A percentile compares a stretch with the other conserved stretches of the same genome.
These are phyloP conservation scores for Thozetella sp. DNA, from an alignment of 495 filamentous ascomycete species.

Conservation along the genomic window DNA sequence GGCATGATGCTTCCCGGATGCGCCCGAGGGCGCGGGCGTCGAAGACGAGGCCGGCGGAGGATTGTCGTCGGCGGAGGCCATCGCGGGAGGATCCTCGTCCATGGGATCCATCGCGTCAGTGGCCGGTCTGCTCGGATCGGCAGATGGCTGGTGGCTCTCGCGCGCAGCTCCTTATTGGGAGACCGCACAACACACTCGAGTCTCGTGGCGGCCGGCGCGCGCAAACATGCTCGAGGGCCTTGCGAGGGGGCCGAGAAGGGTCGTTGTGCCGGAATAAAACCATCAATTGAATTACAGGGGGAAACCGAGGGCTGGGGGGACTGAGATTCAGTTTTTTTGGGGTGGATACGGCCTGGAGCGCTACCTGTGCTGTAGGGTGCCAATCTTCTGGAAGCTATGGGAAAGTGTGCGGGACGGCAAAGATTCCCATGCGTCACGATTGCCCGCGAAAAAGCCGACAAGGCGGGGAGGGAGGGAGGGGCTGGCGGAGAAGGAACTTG, in stretches of 20 bases:
- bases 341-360: neutral
- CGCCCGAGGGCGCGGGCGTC: neutral
- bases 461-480: neutral
- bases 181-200: slow-evolving; percentile 1
- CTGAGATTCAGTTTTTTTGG: neutral
- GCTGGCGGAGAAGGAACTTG: neutral
- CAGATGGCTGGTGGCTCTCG: neutral
- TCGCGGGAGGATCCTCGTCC: slow-evolving; percentile 20
- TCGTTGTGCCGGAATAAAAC: too few species aligned
- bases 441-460: neutral
- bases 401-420: neutral
- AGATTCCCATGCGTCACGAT: neutral
- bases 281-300: too few species aligned
- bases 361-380: neutral
- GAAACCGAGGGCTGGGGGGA: neutral
- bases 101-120: slow-evolving; percentile 19
- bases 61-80: slow-evolving; percentile 1
- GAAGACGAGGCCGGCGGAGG: slow-evolving; percentile 9
- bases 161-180: neutral
- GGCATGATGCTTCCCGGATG: slow-evolving; percentile 7
- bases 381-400: slow-evolving; percentile 2
- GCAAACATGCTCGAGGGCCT: neutral
- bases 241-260: too few species aligned
- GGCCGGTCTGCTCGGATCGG: neutral
- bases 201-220: neutral